Evolutionary conservation across 2,329 filamentous ascomycete genomes (phyloP).

Genomic region (Apiospora sp.): DNA sequence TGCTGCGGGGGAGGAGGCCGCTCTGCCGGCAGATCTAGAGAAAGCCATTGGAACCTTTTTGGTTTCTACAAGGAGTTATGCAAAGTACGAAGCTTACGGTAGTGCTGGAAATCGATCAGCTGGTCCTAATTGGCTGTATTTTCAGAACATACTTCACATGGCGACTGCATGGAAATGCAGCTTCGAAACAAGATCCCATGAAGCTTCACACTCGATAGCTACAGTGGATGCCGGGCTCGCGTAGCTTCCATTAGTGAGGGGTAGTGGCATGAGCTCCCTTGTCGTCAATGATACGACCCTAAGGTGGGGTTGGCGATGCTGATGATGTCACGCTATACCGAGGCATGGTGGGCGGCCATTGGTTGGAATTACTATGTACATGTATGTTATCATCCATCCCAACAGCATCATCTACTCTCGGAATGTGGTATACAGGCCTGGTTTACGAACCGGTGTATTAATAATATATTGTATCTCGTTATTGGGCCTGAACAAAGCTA

Average conservation of each 20-base stretch:
- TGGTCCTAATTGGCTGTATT: background rate
- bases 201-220: background rate
- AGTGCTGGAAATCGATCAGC: background rate
- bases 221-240: background rate
- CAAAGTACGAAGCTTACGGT: background rate
- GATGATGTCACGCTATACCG: conserved; percentile 26
- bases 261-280: conserved; percentile 9
- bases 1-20: background rate
- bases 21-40: conserved; percentile 13
- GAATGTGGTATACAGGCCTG: background rate
- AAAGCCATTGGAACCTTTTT: background rate
- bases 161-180: background rate
- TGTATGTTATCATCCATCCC: background rate
- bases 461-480: background rate
- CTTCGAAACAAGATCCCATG: background rate
- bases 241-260: conserved; percentile 24
- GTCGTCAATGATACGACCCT: conserved; percentile 24
- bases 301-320: conserved; percentile 5
- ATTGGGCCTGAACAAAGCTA: background rate
- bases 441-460: background rate
- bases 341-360: background rate
- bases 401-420: background rate
- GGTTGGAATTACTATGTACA: background rate
- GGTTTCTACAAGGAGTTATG: background rate
- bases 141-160: background rate